Base-by-base conservation (phyloP, 306 rosid species). In the Mimosa pudica region DNA sequence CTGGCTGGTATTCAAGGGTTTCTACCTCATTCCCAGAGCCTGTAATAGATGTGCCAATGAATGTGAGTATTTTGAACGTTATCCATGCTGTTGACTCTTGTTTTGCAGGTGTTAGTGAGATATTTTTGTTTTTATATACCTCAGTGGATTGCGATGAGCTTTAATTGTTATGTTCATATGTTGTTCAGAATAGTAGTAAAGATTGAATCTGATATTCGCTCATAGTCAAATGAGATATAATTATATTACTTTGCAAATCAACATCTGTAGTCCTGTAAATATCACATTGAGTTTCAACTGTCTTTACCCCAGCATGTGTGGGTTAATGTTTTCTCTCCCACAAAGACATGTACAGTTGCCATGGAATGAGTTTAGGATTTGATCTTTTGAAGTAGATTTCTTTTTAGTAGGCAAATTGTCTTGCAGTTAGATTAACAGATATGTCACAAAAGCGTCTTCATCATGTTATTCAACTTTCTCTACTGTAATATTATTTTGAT, bases 1-100 rank as follows among this genome's bases (percentile, higher is more conserved):
- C 98, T 71, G 90, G 98, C 71, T 91, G 98, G 98, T 92, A 93
- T 84, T 93, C 98, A 67, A 92, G 98, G 84, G 96, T 87, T 77
- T 93, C 98, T 57, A 85, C 84, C 84, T 89, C 89, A 71, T 74
- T 87, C 78, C 73, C 89, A 47, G 98, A 93, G 85, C 91, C 98
- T 85, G 82, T 92, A 14, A 78, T 90, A 80, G 97, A 92, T 78
- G 91, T 89, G 75, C 93, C 81, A 86, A 91, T 89, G 86, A 93
- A 88, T 71, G 98, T 93, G 84, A 89, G 98, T 80, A 45, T 54
- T 8, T 10, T 63, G 71, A 77, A 71, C 44, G 71, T 30, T 73
- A 18, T 77, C 17, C 75, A 62, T 41, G 1, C 30, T 32, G 72
- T 30, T 30, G 24, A 67, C 49, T 79, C 76, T 41, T 36, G 47